These are phyloP conservation scores for Nissolia schottii DNA, from an alignment of 306 rosid species.

Conservation along the genomic window DNA sequence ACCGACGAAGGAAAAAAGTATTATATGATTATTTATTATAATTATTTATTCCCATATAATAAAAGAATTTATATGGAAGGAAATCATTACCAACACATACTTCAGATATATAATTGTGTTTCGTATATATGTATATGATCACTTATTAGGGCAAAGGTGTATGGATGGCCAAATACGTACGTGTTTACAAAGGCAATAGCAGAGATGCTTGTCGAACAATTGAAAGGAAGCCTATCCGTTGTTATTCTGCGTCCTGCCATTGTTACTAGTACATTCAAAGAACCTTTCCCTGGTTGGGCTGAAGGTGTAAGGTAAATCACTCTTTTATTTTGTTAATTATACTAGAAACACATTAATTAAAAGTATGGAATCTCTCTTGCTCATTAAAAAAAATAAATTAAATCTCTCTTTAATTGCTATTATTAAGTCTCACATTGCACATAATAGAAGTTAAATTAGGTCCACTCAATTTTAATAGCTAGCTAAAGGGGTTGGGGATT, in stretches of 20 bases:
- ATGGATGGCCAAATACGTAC: slow-evolving; percentile 89
- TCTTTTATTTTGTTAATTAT: background rate
- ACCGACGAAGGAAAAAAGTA: too few relatives aligned
- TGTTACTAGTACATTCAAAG: slow-evolving; percentile 68
- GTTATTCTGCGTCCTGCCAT: slow-evolving; percentile 68
- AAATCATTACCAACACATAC: background rate
- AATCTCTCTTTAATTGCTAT: too few relatives aligned
- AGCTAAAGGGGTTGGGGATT: too few relatives aligned
- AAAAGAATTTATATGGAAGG: background rate
- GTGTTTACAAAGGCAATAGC: slow-evolving; percentile 86
- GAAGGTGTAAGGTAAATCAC: slow-evolving; percentile 63
- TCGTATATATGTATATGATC: too few relatives aligned
- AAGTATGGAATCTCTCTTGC: too few relatives aligned
- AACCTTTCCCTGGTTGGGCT: slow-evolving; percentile 84
- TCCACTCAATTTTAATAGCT: too few relatives aligned
- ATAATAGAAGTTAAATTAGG: too few relatives aligned
- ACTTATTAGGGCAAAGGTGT: slow-evolving; percentile 50
- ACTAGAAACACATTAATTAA: too few relatives aligned
- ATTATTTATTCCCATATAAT: background rate
- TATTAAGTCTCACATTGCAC: too few relatives aligned
- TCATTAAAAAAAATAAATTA: too few relatives aligned
- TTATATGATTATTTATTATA: background rate
- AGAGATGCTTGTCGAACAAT: slow-evolving; percentile 58
- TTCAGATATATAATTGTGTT: background rate
- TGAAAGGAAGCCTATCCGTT: slow-evolving; percentile 35